Evolutionary conservation across 306 rosid genomes (phyloP).

Genomic region (Lithocarpus polystachyus): DNA sequence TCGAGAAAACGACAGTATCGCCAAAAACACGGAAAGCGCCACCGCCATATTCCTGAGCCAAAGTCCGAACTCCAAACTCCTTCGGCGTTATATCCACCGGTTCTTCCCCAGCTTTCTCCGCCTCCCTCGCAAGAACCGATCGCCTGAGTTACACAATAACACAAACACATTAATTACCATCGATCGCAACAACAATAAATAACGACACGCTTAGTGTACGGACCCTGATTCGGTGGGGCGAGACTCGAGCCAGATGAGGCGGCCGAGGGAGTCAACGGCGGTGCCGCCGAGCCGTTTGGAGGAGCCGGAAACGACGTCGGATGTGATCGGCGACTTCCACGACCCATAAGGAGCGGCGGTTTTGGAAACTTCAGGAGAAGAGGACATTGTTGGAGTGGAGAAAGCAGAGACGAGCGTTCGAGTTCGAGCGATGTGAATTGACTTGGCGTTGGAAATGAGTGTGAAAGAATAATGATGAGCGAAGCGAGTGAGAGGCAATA

Average conservation of each 20-base stretch:
- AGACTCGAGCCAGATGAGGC: slow-evolving; percentile 84
- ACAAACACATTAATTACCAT: not conserved
- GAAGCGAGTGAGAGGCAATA: slow-evolving; percentile 8
- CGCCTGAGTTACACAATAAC: slow-evolving; percentile 44
- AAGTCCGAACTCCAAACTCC: slow-evolving; percentile 76
- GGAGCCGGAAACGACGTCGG: slow-evolving; percentile 86
- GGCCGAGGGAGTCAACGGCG: slow-evolving; percentile 61
- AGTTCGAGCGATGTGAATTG: slow-evolving; percentile 10
- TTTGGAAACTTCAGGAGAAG: slow-evolving; percentile 14
- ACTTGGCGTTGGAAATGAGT: not conserved
- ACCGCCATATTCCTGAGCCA: slow-evolving; percentile 94
- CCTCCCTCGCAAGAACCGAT: slow-evolving; percentile 75
- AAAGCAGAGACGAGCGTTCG: not conserved
- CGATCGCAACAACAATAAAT: no score
- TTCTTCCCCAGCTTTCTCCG: slow-evolving; percentile 52
- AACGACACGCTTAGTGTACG: not conserved
- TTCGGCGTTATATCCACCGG: slow-evolving; percentile 79
- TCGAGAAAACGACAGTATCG: slow-evolving; percentile 61
- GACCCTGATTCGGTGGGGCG: slow-evolving; percentile 90
- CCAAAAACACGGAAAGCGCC: slow-evolving; percentile 79
- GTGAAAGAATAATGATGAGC: not conserved
- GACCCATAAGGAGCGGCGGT: slow-evolving; percentile 74
- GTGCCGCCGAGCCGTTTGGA: slow-evolving; percentile 77
- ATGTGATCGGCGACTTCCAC: slow-evolving; percentile 86
- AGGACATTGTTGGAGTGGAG: slow-evolving; percentile 35